A percentile compares a stretch with the other conserved stretches of the same genome.
Evolutionary conservation across 257 asterid species (phyloP).

Genomic region (Solanum appendiculatum): DNA sequence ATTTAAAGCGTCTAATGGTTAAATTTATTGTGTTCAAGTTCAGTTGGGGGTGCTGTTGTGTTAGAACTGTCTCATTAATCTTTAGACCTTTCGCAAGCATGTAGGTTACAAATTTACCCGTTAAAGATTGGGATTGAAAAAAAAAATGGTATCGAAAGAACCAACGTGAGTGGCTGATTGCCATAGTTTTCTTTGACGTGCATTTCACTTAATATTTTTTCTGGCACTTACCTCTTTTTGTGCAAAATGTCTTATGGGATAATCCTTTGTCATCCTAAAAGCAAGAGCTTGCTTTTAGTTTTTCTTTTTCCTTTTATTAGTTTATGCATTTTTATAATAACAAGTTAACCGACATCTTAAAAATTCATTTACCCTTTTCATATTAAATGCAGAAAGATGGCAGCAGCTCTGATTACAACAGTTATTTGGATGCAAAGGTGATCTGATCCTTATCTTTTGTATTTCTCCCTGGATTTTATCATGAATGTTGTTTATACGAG

Average conservation of each 20-base stretch:
- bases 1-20: background rate
- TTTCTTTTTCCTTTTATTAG: background rate
- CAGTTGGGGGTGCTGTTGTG: background rate
- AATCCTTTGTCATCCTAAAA: background rate
- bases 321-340: background rate
- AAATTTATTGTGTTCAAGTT: background rate
- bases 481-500: background rate
- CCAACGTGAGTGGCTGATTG: background rate
- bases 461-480: background rate
- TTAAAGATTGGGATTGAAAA: background rate
- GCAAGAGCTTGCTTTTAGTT: background rate
- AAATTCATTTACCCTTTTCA: conserved; percentile 4
- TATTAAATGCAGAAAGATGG: conserved; percentile 74
- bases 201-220: background rate
- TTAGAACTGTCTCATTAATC: background rate
- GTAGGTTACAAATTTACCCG: background rate
- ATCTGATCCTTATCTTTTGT: background rate
- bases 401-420: conserved; percentile 54
- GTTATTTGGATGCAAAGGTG: conserved; percentile 88
- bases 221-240: background rate
- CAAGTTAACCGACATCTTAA: background rate
- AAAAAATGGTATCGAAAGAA: background rate
- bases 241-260: background rate
- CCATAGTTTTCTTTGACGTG: background rate
- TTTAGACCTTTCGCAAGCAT: background rate